These are phyloP conservation scores for Paraphoma chrysanthemicola DNA, from an alignment of 2,329 filamentous ascomycete genomes.

Conservation along the genomic window DNA sequence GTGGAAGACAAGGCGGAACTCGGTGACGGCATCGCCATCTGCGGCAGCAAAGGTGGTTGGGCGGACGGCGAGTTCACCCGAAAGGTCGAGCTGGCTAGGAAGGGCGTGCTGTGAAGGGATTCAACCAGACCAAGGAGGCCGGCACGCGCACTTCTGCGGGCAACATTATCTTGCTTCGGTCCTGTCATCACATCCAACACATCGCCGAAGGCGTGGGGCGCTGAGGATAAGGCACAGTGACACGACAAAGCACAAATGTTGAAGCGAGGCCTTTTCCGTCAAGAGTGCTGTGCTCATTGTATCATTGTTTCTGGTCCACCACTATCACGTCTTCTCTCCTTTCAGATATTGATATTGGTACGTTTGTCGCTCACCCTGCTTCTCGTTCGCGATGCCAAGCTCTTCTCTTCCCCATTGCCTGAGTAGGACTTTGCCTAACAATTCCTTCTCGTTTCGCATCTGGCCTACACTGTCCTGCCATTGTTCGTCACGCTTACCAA, in stretches of 20 bases:
- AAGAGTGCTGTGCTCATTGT: no score
- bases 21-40: conserved; percentile 75
- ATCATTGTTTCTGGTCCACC: not conserved
- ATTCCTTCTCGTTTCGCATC: conserved; percentile 33
- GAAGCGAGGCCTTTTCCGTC: no score
- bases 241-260: no score
- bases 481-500: conserved; percentile 42
- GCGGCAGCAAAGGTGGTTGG: conserved; percentile 77
- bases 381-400: conserved; percentile 32
- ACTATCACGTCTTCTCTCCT: conserved; percentile 1
- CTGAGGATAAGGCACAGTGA: no score
- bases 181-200: no score
- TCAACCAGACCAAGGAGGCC: no score
- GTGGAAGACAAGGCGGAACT: conserved; percentile 73
- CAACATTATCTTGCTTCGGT: no score
- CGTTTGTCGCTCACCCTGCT: conserved; percentile 27
- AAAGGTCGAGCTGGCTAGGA: conserved; percentile 81
- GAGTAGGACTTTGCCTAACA: conserved; percentile 41
- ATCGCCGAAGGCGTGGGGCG: no score
- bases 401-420: conserved; percentile 47
- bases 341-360: conserved; percentile 42
- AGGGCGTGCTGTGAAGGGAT: conserved; percentile 68
- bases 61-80: conserved; percentile 72
- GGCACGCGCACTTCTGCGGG: no score
- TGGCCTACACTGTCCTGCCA: conserved; percentile 37